Base-by-base conservation (phyloP, 176 grass and related monocot species). In the Pontederia crassipes region DNA sequence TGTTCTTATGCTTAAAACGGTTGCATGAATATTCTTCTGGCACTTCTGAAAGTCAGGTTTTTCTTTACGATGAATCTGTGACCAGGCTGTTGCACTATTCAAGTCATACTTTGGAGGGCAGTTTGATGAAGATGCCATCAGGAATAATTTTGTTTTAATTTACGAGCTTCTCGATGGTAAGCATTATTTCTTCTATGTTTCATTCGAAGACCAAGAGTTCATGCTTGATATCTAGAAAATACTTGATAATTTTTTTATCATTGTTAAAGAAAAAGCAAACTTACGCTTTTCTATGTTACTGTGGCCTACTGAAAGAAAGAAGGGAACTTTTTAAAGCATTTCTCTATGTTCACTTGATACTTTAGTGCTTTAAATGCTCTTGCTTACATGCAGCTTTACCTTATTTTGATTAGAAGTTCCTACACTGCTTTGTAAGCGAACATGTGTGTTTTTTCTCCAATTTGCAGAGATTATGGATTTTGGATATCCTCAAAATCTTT, bases 161-260 rank as follows among this genome's bases (percentile, higher is more conserved):
- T 97, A 97, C 56, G 93, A 97, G 74, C 93, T 97, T 80, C 93
- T 97, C 83, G 93, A 97, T 82, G 93, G 93, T 97, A 92, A 73
- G 79, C n/a, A 66, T 49, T 51, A 12, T 46, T 14, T 64, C 52
- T 56, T 49, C 62, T 61, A 20, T 35, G 20, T 57, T 54, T 62
- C 12, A 62, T 53, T 55, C 66, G 6, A 55, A 28, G 35, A 66
- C 32, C 62, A 76, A 1, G 51, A 28, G 20, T 64, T 69, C 13
- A 35, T 74, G 51, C 74, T 59, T 80, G 18, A 76, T 17, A 72
- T 2, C 2, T 84, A 48, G 15, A 32, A 32, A 8, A 55, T 82
- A 10, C 50, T 72, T 40, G n/a, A 57, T 7, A 18, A 67, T 49
- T 59, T 53, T 72, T 74, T 66, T 60, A 60, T 13, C 26, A 32